A percentile compares a stretch with the other conserved stretches of the same genome.
These are phyloP conservation scores for Lichenothelia convexa DNA, from an alignment of 495 filamentous ascomycete genomes.

Conservation along the genomic window DNA sequence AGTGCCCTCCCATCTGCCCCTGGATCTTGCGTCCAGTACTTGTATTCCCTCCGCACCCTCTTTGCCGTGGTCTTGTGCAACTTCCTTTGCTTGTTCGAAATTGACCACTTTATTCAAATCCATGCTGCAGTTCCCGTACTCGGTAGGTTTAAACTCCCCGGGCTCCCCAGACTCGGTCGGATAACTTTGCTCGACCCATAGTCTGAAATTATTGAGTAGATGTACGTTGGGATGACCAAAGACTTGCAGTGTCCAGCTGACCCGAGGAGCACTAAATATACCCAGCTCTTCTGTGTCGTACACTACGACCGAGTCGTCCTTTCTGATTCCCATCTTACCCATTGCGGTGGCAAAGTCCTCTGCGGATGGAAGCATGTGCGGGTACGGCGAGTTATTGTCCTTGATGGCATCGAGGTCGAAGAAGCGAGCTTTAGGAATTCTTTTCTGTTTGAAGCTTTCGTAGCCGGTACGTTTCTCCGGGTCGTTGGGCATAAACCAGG, in stretches of 20 bases:
- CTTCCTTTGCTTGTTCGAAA: slow-evolving; percentile 64
- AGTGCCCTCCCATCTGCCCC: slow-evolving; percentile 61
- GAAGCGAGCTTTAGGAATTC: slow-evolving; percentile 80
- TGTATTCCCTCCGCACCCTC: slow-evolving; percentile 68
- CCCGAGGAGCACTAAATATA: slow-evolving; percentile 83
- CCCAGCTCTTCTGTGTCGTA: slow-evolving; percentile 80
- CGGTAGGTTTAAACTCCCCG: slow-evolving; percentile 27
- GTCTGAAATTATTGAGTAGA: slow-evolving; percentile 80
- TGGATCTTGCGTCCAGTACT: slow-evolving; percentile 73
- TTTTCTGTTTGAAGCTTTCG: slow-evolving; percentile 53
- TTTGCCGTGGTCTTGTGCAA: slow-evolving; percentile 49
- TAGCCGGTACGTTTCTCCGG: slow-evolving; percentile 52
- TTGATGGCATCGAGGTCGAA: slow-evolving; percentile 88
- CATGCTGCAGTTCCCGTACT: slow-evolving; percentile 37
- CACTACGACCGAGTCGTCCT: slow-evolving; percentile 77
- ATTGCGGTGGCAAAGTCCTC: slow-evolving; percentile 72
- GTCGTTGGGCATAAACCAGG: slow-evolving; percentile 94
- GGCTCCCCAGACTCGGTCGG: slow-evolving; percentile 62
- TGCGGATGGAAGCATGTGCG: slow-evolving; percentile 84
- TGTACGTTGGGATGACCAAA: slow-evolving; percentile 87
- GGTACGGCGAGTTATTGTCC: slow-evolving; percentile 72
- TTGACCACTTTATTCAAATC: slow-evolving; percentile 38
- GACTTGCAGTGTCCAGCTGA: slow-evolving; percentile 77
- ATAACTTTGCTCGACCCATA: slow-evolving; percentile 67
- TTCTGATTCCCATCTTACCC: slow-evolving; percentile 66